phyloP scores from a whole-genome alignment of 1,284 basidiomycete genomes.

The Sanghuangporus sanghuang region DNA sequence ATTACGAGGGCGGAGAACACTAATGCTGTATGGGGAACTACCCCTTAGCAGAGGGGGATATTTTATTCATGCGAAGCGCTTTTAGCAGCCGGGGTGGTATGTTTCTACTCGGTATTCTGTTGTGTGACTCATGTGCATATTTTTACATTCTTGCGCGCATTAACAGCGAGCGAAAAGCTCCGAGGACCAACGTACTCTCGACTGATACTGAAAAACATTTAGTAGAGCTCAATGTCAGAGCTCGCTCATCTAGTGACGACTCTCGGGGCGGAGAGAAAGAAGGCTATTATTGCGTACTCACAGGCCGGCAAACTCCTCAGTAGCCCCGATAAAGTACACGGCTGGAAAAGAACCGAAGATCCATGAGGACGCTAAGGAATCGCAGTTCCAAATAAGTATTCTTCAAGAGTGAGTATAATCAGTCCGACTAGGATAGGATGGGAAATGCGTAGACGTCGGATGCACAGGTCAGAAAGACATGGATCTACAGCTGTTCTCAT shows the following conservation, averaged over 20 bases:
- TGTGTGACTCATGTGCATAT: neutral
- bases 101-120: neutral
- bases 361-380: neutral
- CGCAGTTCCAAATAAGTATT: neutral
- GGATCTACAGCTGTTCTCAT: neutral
- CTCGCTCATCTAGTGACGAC: neutral
- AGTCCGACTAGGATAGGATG: neutral
- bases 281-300: neutral
- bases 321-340: neutral
- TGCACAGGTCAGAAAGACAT: neutral
- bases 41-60: neutral
- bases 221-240: neutral
- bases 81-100: neutral
- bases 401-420: neutral
- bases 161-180: neutral
- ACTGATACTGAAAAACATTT: neutral
- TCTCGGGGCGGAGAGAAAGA: neutral
- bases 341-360: slow-evolving; percentile 1
- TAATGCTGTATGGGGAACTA: neutral
- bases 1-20: neutral
- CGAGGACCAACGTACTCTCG: neutral
- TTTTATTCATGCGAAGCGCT: neutral
- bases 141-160: neutral
- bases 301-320: slow-evolving; percentile 1
- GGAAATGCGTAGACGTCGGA: neutral